Evolutionary conservation across 768 basidiomycete species (phyloP), one percentile per base, ranked within the genome.

Genomic region (Podaxis sp.): DNA sequence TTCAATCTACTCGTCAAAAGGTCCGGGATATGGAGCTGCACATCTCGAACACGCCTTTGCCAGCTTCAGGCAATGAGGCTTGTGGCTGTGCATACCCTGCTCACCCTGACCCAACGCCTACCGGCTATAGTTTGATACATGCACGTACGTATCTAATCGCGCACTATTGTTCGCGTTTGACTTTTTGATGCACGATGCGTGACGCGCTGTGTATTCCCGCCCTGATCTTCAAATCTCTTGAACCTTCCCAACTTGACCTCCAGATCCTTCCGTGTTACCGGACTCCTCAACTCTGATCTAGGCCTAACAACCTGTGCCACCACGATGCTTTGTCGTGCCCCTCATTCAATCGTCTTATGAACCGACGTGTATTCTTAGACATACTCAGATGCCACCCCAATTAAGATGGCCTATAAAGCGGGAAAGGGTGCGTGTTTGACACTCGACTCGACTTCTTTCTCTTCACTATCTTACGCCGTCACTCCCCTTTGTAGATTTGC

Each of bases 301-400:
- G 30, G 6, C 28, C 30, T 36, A 7, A 17, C 15, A 53, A 52
- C 52, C 56, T 56, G 56, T 40, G 56, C 13, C 15, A 8, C 24
- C 59, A 60, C 59, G 59, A 60, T 52, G 59, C 59, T 40, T 52
- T 41, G 59, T 50, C 53, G 59, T 33, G 59, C 28, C 53, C 28
- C 30, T 30, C 22, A 51, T 26, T 26, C 51, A 26, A 15, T 17
- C 20, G 24, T 33, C 49, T 38, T 48, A 53, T 60, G 59, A 60
- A 60, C 8, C 48, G 17, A 49, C 51, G 48, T 50, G 13, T 53
- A 53, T 44, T 13, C 33, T 38, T 28, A 46, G 44, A 20, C 6
- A 57, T 22, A 41, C 26, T 38, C 28, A 15, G 11, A 36, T 51
- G 20, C 36, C 49, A 20, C 49, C 15, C 30, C 24, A 37, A 15